These are phyloP conservation scores for Aspergillus costaricaensis DNA, from an alignment of 2,329 filamentous ascomycete species.

Conservation along the genomic window DNA sequence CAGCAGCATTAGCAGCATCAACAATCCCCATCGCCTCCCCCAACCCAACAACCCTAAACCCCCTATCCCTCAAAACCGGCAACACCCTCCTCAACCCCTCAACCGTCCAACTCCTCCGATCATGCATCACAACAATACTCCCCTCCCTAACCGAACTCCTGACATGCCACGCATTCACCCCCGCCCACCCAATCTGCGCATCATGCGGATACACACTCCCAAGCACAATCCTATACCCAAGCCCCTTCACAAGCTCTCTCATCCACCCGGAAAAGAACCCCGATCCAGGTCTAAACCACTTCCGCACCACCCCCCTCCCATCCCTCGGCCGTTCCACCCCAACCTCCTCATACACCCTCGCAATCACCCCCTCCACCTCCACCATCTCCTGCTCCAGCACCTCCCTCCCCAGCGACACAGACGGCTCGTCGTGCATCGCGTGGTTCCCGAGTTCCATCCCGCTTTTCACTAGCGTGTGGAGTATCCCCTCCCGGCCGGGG, in stretches of 20 bases:
- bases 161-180: conserved; percentile 74
- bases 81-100: conserved; percentile 75
- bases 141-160: conserved; percentile 77
- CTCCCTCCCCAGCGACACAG: conserved; percentile 56
- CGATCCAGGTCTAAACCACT: conserved; percentile 80
- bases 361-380: conserved; percentile 63
- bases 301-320: conserved; percentile 47
- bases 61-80: conserved; percentile 67
- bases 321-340: conserved; percentile 15
- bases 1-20: neutral
- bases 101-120: conserved; percentile 77
- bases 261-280: conserved; percentile 78
- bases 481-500: conserved; percentile 26
- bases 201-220: conserved; percentile 89
- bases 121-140: conserved; percentile 82
- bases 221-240: conserved; percentile 74
- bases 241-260: conserved; percentile 57
- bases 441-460: conserved; percentile 82
- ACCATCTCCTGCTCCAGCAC: conserved; percentile 64
- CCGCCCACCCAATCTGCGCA: conserved; percentile 72
- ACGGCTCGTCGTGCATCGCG: conserved; percentile 83
- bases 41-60: conserved; percentile 72
- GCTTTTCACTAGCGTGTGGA: conserved; percentile 60
- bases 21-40: conserved; percentile 60
- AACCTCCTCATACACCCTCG: conserved; percentile 52